Base-by-base conservation (phyloP, 164 flowering plant species). In the Cinnamomum micranthum region DNA sequence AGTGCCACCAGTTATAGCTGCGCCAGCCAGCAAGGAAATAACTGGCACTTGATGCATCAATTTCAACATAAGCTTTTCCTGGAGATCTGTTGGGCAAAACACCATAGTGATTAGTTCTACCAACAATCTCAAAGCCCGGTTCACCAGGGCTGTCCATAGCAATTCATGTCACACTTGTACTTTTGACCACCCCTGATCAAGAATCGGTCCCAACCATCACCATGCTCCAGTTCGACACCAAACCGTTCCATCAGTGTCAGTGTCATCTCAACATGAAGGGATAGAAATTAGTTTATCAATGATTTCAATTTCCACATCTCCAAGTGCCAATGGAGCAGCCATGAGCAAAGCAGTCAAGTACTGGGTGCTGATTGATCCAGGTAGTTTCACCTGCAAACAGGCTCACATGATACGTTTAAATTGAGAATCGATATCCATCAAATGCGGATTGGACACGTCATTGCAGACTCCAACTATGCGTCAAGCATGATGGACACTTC, bases 1-100 rank as follows among this genome's bases (percentile, higher is more conserved):
- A 25, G 98, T 96, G 68, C 99, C 99, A 77, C 99, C 99, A 74
- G 98, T 96, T 76, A 96, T 80, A 59, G 97, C 99, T 15, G 97
- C 98, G 76, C 97, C 99, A 24, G 76, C 97, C 99, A 24, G 97
- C 98, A n/a, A 96, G 88, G 86, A 96, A 96, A 86, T 96, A 96
- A 85, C 99, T 96, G 47, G 99, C 99, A 84, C 99, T 96, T 70
- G 99, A 94, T 74, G 99, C 99, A 87, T 96, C 99, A 67, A 98
- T 98, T 86, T 96, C 99, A 47, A 96, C 99, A 81, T 75, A 92
- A 74, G 97, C 94, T 52, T 88, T 90, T 77, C 99, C 96, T 62
- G 97, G 97, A 71, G 97, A 90, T 86, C 98, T 96, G 81, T 79
- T 69, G 28, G 17, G 50, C 65, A 69, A 28, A 5, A 63, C 4